These are phyloP conservation scores for Nitzschia palea DNA, from an alignment of 108 stramenopile species.

Conservation along the genomic window DNA sequence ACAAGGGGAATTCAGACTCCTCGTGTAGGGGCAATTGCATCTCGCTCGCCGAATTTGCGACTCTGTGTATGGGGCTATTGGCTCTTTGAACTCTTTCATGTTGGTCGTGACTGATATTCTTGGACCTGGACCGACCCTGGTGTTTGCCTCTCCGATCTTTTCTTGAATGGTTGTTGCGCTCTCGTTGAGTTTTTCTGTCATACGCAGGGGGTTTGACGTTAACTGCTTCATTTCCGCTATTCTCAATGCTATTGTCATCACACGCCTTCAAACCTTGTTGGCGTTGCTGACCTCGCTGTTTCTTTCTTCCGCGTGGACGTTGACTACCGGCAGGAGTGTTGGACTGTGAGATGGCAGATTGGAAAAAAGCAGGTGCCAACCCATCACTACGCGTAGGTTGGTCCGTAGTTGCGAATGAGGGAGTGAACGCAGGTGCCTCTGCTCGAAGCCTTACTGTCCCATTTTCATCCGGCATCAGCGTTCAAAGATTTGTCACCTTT, in stretches of 20 bases:
- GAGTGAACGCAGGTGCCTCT: slow-evolving; percentile 30
- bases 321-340: neutral
- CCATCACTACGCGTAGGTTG: neutral
- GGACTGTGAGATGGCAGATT: neutral
- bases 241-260: neutral
- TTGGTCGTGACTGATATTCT: neutral
- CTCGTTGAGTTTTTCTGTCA: neutral
- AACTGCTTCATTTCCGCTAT: neutral
- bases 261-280: neutral
- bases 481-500: too few relatives aligned
- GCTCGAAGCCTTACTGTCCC: slow-evolving; percentile 19
- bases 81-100: neutral
- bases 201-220: neutral
- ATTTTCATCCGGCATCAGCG: too few relatives aligned
- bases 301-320: neutral
- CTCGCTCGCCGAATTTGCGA: neutral
- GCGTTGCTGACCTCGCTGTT: neutral
- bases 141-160: neutral
- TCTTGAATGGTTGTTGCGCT: neutral
- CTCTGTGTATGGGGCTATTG: neutral
- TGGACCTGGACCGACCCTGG: neutral
- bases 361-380: neutral
- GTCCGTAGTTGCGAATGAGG: slow-evolving; percentile 1
- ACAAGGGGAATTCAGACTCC: neutral
- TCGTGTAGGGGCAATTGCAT: neutral